These are phyloP conservation scores for Rhodotorula sp. DNA, from an alignment of 1,284 basidiomycete genomes.

Conservation along the genomic window DNA sequence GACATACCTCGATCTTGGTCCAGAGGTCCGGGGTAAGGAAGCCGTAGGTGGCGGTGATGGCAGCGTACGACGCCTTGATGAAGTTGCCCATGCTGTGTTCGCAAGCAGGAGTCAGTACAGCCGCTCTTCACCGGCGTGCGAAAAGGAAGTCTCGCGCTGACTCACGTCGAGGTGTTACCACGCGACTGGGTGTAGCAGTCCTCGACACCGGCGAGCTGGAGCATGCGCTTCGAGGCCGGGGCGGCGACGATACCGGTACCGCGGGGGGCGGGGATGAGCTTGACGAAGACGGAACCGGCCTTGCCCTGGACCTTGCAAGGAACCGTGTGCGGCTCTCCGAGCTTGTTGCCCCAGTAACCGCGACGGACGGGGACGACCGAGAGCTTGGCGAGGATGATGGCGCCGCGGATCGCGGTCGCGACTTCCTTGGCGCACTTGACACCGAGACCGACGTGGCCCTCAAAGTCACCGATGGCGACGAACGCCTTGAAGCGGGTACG, in stretches of 20 bases:
- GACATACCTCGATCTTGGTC: constrained; percentile 83
- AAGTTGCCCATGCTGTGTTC: constrained; percentile 63
- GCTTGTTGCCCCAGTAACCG: constrained; percentile 92
- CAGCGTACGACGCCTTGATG: constrained; percentile 97
- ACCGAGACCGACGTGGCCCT: constrained; percentile 98
- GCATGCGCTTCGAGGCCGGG: constrained; percentile 91
- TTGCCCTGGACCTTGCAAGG: constrained; percentile 98
- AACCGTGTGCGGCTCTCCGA: constrained; percentile 98
- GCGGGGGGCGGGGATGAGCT: constrained; percentile 93
- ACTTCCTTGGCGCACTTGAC: constrained; percentile 99
- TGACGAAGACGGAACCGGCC: constrained; percentile 98
- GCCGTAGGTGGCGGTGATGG: constrained; percentile 94
- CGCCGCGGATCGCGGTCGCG: constrained; percentile 97
- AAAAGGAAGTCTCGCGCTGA: not conserved
- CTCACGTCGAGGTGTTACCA: constrained; percentile 89
- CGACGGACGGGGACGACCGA: constrained; percentile 93
- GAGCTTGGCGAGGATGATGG: constrained; percentile 95
- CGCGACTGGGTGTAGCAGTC: constrained; percentile 92
- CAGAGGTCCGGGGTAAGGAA: constrained; percentile 98
- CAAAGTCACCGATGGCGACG: constrained; percentile 97
- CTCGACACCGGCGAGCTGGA: constrained; percentile 96
- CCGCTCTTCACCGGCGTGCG: no score
- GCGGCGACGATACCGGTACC: constrained; percentile 99
- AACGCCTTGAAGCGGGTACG: constrained; percentile 99
- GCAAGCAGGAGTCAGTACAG: not conserved